Conservation (phyloP, 371 early-diverging fungal species). For the Thermomucor indicae-seudaticae region DNA sequence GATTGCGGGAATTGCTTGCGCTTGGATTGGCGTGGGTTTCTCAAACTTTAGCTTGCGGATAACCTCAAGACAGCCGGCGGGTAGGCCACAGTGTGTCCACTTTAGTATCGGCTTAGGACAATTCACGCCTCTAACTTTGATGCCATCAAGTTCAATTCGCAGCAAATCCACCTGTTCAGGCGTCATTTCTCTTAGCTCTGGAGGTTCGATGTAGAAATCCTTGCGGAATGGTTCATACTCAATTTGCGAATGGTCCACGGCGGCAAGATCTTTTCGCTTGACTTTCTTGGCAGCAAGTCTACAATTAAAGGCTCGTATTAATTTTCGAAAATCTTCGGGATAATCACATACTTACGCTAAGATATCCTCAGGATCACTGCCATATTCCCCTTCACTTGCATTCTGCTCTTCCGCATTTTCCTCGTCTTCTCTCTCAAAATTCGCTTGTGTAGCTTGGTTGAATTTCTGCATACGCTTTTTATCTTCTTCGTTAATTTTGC, state of each 20-base stretch:
- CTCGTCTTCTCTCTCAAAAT: slow-evolving; percentile 40
- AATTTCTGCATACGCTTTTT: slow-evolving; percentile 27
- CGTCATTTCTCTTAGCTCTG: slow-evolving; percentile 81
- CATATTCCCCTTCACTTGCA: slow-evolving; percentile 47
- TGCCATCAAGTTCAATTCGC: slow-evolving; percentile 87
- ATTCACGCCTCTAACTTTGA: slow-evolving; percentile 85
- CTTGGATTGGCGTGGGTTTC: slow-evolving; percentile 93
- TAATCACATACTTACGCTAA: slow-evolving; percentile 50
- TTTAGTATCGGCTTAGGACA: slow-evolving; percentile 93
- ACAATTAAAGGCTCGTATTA: not conserved
- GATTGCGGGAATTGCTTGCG: slow-evolving; percentile 97
- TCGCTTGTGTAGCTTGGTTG: slow-evolving; percentile 18
- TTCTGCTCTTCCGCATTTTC: slow-evolving; percentile 48
- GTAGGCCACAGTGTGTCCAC: slow-evolving; percentile 96
- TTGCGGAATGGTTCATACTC: slow-evolving; percentile 91
- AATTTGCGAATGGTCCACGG: slow-evolving; percentile 85
- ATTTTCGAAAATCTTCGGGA: not conserved
- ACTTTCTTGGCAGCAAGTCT: slow-evolving; percentile 75
- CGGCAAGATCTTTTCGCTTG: slow-evolving; percentile 90
- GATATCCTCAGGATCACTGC: slow-evolving; percentile 72
- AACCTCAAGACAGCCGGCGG: slow-evolving; percentile 65
- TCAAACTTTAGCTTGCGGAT: slow-evolving; percentile 83
- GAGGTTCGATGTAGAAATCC: slow-evolving; percentile 95
- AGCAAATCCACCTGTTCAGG: slow-evolving; percentile 80
- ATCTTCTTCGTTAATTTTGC: slow-evolving; percentile 67